These are phyloP conservation scores for Camelina hispida DNA, from an alignment of 345 rosid species.

Conservation along the genomic window DNA sequence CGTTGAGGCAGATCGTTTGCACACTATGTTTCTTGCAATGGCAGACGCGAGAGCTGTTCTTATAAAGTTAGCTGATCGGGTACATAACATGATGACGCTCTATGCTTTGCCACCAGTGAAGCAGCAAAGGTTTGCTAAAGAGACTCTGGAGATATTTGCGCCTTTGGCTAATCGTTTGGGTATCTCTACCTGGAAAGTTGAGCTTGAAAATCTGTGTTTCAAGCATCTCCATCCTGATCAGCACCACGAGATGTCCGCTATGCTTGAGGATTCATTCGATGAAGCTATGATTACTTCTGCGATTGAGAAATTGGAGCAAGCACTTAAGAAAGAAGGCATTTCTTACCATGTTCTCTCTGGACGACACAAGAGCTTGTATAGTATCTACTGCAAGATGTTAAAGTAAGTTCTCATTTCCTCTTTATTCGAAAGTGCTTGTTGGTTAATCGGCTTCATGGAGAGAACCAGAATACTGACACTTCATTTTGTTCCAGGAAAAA, in stretches of 20 bases:
- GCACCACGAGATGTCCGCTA: constrained; percentile 67
- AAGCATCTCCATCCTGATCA: constrained; percentile 87
- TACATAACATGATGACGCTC: constrained; percentile 94
- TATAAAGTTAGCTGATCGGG: constrained; percentile 91
- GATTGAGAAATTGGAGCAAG: constrained; percentile 64
- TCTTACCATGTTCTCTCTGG: constrained; percentile 69
- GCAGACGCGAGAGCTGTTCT: constrained; percentile 96
- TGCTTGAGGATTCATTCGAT: constrained; percentile 69
- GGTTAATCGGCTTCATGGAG: background rate
- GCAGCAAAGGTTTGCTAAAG: constrained; percentile 93
- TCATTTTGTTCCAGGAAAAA: constrained; percentile 62
- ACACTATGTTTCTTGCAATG: constrained; percentile 96
- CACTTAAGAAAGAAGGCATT: constrained; percentile 64
- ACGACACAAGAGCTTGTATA: constrained; percentile 91
- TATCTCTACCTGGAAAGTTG: constrained; percentile 84
- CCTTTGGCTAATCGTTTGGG: constrained; percentile 95
- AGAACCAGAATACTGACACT: background rate
- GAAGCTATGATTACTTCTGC: constrained; percentile 77
- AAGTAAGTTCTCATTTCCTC: constrained; percentile 61
- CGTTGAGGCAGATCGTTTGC: constrained; percentile 92
- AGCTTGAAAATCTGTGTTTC: constrained; percentile 87
- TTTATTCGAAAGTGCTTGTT: background rate
- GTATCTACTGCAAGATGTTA: constrained; percentile 86
- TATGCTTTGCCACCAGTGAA: constrained; percentile 74
- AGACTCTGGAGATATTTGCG: constrained; percentile 89